Evolutionary conservation across 2,329 filamentous ascomycete species (phyloP).

Genomic region (Cladorrhinum sp.): DNA sequence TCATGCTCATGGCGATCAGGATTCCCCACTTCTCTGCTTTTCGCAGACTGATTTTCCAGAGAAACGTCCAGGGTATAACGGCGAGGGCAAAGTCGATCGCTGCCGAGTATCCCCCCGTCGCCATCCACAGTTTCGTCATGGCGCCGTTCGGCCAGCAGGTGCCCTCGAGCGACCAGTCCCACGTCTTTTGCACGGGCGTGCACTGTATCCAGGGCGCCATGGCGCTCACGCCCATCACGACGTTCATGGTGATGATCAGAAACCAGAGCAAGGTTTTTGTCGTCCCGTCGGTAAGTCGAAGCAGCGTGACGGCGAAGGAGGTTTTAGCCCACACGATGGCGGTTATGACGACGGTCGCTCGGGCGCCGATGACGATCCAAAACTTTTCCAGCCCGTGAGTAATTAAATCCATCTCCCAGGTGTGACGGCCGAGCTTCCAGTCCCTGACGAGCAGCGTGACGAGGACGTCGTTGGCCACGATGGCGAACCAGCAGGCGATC

Average conservation of each 20-base stretch:
- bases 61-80: slow-evolving; percentile 29
- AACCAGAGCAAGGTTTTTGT: slow-evolving; percentile 32
- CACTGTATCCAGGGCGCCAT: slow-evolving; percentile 19
- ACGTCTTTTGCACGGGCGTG: slow-evolving; percentile 10
- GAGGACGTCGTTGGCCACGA: not conserved
- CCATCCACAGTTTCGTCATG: not conserved
- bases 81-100: slow-evolving; percentile 27
- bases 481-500: slow-evolving; percentile 4
- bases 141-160: not conserved
- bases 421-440: slow-evolving; percentile 14
- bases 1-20: slow-evolving; percentile 19
- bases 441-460: slow-evolving; percentile 18
- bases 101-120: not conserved
- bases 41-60: slow-evolving; percentile 29
- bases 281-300: slow-evolving; percentile 31
- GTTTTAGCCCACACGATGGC: slow-evolving; percentile 38
- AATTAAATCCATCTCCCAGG: slow-evolving; percentile 18
- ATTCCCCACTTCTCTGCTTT: slow-evolving; percentile 30
- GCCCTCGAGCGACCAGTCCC: not conserved
- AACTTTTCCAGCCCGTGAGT: slow-evolving; percentile 16
- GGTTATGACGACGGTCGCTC: slow-evolving; percentile 32
- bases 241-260: slow-evolving; percentile 30
- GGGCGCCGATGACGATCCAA: slow-evolving; percentile 26
- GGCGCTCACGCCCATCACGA: slow-evolving; percentile 19
- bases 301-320: slow-evolving; percentile 37